A percentile compares a stretch with the other conserved stretches of the same genome.
phyloP scores from a whole-genome alignment of 768 basidiomycete genomes.

The Trametes villosa region DNA sequence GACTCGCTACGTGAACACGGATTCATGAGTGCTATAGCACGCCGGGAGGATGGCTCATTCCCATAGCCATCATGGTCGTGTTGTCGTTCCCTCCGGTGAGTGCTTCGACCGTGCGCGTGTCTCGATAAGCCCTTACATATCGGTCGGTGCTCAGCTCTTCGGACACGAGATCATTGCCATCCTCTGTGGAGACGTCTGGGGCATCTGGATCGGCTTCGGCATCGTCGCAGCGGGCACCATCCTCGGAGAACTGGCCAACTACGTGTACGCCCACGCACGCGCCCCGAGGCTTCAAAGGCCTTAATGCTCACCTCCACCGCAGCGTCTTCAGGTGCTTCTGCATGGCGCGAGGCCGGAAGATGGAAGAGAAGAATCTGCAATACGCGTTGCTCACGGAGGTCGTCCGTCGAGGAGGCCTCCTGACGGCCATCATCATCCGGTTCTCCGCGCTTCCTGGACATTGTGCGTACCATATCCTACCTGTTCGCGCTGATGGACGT shows the following conservation, averaged over 20 bases:
- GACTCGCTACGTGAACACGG: neutral
- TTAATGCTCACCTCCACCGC: too few relatives aligned
- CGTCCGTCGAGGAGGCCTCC: slow-evolving; percentile 88
- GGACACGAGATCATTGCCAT: slow-evolving; percentile 91
- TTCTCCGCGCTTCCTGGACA: slow-evolving; percentile 84
- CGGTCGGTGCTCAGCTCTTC: slow-evolving; percentile 55
- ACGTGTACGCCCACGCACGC: slow-evolving; percentile 78
- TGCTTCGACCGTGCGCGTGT: neutral
- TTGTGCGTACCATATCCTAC: slow-evolving; percentile 49
- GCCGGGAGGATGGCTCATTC: slow-evolving; percentile 39
- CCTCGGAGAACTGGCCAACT: slow-evolving; percentile 84
- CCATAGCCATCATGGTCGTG: slow-evolving; percentile 46
- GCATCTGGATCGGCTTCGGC: slow-evolving; percentile 81
- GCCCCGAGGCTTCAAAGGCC: too few relatives aligned
- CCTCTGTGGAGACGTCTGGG: slow-evolving; percentile 89
- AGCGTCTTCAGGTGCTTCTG: slow-evolving; percentile 87
- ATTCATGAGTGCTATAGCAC: neutral
- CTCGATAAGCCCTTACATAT: neutral
- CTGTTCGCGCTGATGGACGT: slow-evolving; percentile 62
- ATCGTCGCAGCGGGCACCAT: slow-evolving; percentile 85
- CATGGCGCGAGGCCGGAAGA: slow-evolving; percentile 69
- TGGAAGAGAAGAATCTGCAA: slow-evolving; percentile 44
- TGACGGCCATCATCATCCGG: slow-evolving; percentile 73
- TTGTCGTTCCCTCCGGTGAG: slow-evolving; percentile 44
- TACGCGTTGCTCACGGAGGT: slow-evolving; percentile 55